phyloP scores from a whole-genome alignment of 257 asterid species.

The Przewalskia tangutica region DNA sequence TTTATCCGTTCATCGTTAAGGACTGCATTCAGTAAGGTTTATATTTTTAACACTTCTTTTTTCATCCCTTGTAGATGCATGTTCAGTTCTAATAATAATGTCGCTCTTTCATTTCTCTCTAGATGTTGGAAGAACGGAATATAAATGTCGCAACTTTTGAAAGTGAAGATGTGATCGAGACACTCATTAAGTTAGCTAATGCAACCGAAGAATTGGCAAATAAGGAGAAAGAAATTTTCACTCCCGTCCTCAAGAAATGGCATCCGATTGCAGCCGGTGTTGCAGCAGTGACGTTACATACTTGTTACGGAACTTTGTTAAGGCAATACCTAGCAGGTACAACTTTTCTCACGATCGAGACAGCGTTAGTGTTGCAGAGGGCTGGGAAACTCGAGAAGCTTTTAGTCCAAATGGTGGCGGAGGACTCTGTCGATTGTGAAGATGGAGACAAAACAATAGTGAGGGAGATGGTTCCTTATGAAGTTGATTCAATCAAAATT shows the following conservation, averaged over 20 bases:
- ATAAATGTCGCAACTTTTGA: not conserved
- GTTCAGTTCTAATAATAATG: not conserved
- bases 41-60: not conserved
- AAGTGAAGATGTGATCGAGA: not conserved
- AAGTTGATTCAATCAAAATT: conserved; percentile 52
- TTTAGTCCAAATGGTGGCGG: conserved; percentile 69
- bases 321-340: conserved; percentile 46
- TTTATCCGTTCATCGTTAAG: conserved; percentile 42
- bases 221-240: conserved; percentile 6
- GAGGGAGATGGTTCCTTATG: conserved; percentile 83
- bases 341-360: conserved; percentile 38
- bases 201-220: not conserved
- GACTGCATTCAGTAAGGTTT: conserved; percentile 45
- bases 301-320: conserved; percentile 18
- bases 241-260: conserved; percentile 9
- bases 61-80: not conserved
- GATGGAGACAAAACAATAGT: conserved; percentile 82
- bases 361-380: conserved; percentile 41
- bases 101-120: not conserved
- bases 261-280: conserved; percentile 13
- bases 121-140: conserved; percentile 6
- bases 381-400: conserved; percentile 80
- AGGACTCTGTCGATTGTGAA: conserved; percentile 66
- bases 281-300: conserved; percentile 14
- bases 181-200: conserved; percentile 7